Conservation (phyloP, 192 early-diverging fungal genomes). For the Backusella mclennaniae region DNA sequence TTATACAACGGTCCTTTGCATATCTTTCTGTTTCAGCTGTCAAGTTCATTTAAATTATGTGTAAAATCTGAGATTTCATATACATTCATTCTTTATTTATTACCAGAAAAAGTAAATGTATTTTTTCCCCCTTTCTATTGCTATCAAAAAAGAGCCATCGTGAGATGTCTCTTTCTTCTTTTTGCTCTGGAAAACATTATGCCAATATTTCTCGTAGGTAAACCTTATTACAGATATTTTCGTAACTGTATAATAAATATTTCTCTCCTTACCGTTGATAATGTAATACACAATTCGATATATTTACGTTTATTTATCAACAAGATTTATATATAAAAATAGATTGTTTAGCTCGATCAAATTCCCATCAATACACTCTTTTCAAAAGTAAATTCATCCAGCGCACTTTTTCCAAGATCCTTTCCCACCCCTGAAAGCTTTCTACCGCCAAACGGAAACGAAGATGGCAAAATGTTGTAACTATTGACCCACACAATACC, state of each 20-base stretch:
- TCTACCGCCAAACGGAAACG: constrained; percentile 61
- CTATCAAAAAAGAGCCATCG: constrained; percentile 38
- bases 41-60: not conserved
- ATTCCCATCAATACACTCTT: constrained; percentile 37
- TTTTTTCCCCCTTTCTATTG: not conserved
- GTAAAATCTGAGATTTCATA: not conserved
- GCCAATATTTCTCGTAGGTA: not conserved
- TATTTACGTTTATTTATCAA: not conserved
- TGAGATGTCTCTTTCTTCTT: constrained; percentile 65
- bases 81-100: too few relatives aligned
- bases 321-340: not conserved
- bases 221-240: not conserved
- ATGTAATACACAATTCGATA: not conserved
- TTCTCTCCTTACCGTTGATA: not conserved
- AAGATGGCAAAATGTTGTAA: constrained; percentile 53
- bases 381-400: constrained; percentile 49
- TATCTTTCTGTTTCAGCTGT: not conserved
- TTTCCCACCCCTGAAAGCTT: constrained; percentile 60
- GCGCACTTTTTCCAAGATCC: constrained; percentile 51
- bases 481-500: constrained; percentile 62
- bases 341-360: not conserved
- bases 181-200: too few relatives aligned
- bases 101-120: too few relatives aligned
- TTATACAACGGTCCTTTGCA: not conserved
- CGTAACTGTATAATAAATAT: too few relatives aligned